Evolutionary conservation across 2,329 filamentous ascomycete genomes (phyloP), one percentile per base, ranked within the genome.

Genomic region (Pestalotiopsis sp.): DNA sequence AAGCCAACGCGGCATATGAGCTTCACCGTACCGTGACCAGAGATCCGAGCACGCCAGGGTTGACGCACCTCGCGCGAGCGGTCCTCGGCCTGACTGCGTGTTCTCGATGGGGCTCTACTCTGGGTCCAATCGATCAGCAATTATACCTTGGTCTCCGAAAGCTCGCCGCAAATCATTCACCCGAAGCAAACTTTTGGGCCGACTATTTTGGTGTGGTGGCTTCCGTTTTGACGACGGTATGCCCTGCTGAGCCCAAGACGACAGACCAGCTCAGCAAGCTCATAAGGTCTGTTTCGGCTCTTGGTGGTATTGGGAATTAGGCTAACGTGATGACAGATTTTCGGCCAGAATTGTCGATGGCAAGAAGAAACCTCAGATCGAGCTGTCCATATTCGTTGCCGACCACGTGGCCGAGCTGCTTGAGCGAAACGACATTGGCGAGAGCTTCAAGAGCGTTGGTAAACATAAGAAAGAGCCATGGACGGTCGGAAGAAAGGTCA

Each of bases 1-100:
- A 85, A 59, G 79, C 82, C 7, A 90, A 91, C 72, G 88, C 92
- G 0, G 87, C 92, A 3, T 88, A 89, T 65, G 91, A 91, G 7
- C 81, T 97, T n/a, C 90, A 94, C 73, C 84, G 89, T 70, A 92
- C 92, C 1, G 89, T 93, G 5, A 89, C 87, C 1, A 90, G 93
- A 0, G 82, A 92, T 45, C 84, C 95, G 1, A 86, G 88, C 14
- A 85, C 87, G 1, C 93, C 95, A 52, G 93, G 93, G 0, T 81
- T 97, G 31, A 90, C 89, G 1, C 94, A 98, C 76, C 79, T 89
- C 59, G 86, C 90, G 65, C 88, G 94, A 13, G 91, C 92, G 0
- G 79, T 93, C 2, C 83, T 97, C 3, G 93, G 89, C 0, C 82
- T 97, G 4, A 86, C 91, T 1, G 83, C 93, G 1, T 94, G 90